Percentiles rank a stretch among this genome's conserved stretches.
Evolutionary conservation across 495 filamentous ascomycete genomes (phyloP).

Genomic region (Podospora appendiculata): DNA sequence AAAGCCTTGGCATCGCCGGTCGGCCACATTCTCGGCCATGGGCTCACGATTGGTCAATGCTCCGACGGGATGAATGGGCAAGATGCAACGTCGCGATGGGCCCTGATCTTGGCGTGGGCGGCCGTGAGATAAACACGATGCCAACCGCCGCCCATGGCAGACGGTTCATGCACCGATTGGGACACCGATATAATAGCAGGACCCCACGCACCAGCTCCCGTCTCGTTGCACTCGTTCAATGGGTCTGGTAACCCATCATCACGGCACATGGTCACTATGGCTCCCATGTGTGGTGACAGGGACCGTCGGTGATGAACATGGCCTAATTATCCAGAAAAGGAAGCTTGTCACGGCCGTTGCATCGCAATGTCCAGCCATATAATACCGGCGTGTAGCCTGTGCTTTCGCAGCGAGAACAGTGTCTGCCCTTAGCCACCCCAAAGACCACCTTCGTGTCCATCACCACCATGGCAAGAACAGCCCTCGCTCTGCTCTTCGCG

Average conservation of each 20-base stretch:
- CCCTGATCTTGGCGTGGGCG: not conserved
- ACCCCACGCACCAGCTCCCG: not conserved
- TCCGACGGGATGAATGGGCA: too few species aligned
- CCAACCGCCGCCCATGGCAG: not conserved
- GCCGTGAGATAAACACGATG: not conserved
- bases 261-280: too few species aligned
- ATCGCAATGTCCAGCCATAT: not conserved
- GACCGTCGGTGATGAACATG: too few species aligned
- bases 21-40: not conserved
- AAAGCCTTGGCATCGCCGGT: not conserved
- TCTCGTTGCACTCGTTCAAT: not conserved
- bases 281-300: too few species aligned
- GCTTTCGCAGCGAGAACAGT: not conserved
- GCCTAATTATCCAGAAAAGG: too few species aligned
- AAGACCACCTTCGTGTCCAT: too few species aligned
- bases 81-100: not conserved
- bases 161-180: not conserved
- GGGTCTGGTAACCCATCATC: not conserved
- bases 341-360: too few species aligned
- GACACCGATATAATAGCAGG: not conserved
- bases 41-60: not conserved
- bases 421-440: not conserved
- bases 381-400: not conserved
- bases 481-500: not conserved
- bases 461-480: not conserved